Evolutionary conservation across 345 rosid species (phyloP).

Genomic region (Psidium friedrichsthalianum): DNA sequence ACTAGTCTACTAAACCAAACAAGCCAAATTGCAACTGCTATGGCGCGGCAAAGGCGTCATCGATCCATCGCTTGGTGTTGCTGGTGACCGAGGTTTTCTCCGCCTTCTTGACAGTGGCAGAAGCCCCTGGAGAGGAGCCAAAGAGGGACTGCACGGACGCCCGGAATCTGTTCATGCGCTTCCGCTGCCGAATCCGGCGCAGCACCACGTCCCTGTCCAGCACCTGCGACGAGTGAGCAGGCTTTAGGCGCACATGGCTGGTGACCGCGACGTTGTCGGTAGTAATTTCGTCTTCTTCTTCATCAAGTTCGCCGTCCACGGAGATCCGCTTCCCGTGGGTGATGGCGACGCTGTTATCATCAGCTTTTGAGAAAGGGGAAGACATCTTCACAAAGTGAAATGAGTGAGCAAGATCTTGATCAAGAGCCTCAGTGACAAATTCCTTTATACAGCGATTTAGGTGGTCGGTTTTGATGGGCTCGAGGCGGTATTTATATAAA

Average conservation of each 20-base stretch:
- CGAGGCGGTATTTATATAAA: neutral
- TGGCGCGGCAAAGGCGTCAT: slow-evolving; percentile 45
- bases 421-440: neutral
- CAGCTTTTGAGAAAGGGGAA: neutral
- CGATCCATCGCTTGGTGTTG: slow-evolving; percentile 25
- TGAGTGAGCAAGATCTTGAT: neutral
- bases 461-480: neutral
- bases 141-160: slow-evolving; percentile 14
- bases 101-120: neutral
- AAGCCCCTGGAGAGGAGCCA: neutral
- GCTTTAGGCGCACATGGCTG: slow-evolving; percentile 18
- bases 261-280: neutral
- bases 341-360: neutral
- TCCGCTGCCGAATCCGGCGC: slow-evolving; percentile 35
- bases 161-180: slow-evolving; percentile 22
- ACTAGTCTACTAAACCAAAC: neutral
- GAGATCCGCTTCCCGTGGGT: neutral
- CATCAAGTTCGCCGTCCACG: neutral
- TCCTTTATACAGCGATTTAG: neutral
- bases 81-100: neutral
- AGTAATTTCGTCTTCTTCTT: slow-evolving; percentile 5
- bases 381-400: neutral
- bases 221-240: slow-evolving; percentile 7
- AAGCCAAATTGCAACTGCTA: neutral
- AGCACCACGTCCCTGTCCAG: slow-evolving; percentile 28